A percentile compares a stretch with the other conserved stretches of the same genome.
phyloP scores from a whole-genome alignment of 2,329 filamentous ascomycete genomes.

The Xylogone sp. region DNA sequence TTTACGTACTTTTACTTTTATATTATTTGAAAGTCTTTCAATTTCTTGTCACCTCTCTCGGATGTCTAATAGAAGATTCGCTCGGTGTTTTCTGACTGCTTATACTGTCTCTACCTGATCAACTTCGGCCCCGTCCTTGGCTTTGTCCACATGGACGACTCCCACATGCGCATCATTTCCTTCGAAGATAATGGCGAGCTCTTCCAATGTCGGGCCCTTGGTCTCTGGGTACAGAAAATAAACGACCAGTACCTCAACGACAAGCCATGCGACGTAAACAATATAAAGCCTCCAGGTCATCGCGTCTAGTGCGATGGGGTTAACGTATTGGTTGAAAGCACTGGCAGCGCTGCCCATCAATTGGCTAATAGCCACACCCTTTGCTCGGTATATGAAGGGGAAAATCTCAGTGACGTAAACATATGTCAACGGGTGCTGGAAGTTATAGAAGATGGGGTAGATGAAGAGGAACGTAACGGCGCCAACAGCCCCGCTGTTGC shows the following conservation, averaged over 20 bases:
- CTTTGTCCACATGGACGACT: not conserved
- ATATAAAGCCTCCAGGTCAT: conserved; percentile 37
- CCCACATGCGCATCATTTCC: not conserved
- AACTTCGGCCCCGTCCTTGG: not conserved
- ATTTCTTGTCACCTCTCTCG: too few relatives aligned
- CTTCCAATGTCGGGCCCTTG: conserved; percentile 33
- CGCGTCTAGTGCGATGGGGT: conserved; percentile 31
- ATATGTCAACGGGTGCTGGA: conserved; percentile 6
- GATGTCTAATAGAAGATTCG: conserved; percentile 1
- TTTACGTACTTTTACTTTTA: too few relatives aligned
- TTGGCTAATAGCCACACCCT: conserved; percentile 30
- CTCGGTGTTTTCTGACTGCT: not conserved
- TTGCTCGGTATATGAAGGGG: conserved; percentile 32
- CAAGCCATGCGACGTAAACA: conserved; percentile 28
- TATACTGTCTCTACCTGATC: not conserved
- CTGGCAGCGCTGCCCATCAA: not conserved
- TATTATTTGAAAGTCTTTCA: too few relatives aligned
- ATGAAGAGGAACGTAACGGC: conserved; percentile 3
- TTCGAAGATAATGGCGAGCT: conserved; percentile 27
- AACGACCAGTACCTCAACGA: conserved; percentile 4
- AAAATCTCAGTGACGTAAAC: conserved; percentile 32
- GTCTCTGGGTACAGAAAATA: conserved; percentile 32
- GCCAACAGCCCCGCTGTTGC: conserved; percentile 1
- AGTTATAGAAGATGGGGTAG: conserved; percentile 5
- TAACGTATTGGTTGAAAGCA: conserved; percentile 31